Evolutionary conservation across 306 rosid genomes (phyloP).

Genomic region (Trifolium pratense): DNA sequence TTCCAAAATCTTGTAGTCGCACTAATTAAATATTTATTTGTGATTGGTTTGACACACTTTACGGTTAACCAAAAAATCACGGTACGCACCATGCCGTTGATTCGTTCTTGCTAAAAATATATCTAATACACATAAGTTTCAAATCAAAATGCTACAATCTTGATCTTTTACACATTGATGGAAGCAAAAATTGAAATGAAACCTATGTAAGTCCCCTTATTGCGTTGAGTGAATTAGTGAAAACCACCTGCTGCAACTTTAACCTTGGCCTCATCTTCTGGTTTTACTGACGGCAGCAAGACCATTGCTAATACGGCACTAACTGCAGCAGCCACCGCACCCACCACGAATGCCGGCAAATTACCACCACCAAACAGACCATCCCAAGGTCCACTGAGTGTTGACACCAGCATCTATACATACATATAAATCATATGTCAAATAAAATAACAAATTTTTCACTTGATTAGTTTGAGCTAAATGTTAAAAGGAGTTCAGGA

Average conservation of each 20-base stretch:
- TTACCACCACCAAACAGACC: slow-evolving; percentile 21
- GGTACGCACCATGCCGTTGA: not conserved
- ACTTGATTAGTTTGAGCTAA: too few species aligned
- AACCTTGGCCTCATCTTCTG: not conserved
- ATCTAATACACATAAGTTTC: not conserved
- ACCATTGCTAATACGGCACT: not conserved
- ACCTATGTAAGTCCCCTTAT: not conserved
- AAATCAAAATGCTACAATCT: not conserved
- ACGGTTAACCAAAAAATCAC: not conserved
- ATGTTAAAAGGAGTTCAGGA: too few species aligned
- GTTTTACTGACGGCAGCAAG: not conserved
- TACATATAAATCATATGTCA: not conserved
- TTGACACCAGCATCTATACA: not conserved
- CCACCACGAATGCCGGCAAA: slow-evolving; percentile 28
- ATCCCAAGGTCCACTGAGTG: slow-evolving; percentile 25
- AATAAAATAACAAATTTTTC: not conserved
- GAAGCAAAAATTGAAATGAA: not conserved
- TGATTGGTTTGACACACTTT: not conserved
- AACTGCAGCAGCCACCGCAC: not conserved
- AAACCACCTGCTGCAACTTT: not conserved
- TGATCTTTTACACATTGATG: not conserved
- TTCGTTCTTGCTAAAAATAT: slow-evolving; percentile 5
- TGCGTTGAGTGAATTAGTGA: not conserved
- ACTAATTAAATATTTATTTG: not conserved
- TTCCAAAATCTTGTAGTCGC: not conserved